A percentile compares a stretch with the other conserved stretches of the same genome.
phyloP scores from a whole-genome alignment of 345 rosid species.

The Turnera subulata region DNA sequence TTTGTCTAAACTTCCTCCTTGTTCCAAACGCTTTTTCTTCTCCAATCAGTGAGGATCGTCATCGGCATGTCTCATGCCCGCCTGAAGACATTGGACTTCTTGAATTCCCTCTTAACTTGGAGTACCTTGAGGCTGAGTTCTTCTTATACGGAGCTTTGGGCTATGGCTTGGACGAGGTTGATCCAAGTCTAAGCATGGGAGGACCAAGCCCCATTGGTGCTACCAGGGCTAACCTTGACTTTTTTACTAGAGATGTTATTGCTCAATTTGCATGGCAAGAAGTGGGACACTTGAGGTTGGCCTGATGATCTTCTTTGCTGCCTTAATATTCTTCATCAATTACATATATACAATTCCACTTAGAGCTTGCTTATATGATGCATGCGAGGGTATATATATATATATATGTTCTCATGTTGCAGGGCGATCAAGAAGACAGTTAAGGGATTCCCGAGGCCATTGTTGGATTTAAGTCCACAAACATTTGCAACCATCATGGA shows the following conservation, averaged over 20 bases:
- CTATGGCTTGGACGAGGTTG: conserved; percentile 67
- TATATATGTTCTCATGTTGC: conserved; percentile 9
- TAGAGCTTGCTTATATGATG: too few relatives aligned
- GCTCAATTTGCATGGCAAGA: conserved; percentile 84
- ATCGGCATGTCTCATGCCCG: too few relatives aligned
- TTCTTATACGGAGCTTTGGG: conserved; percentile 70
- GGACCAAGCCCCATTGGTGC: conserved; percentile 79
- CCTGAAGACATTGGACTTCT: conserved; percentile 39
- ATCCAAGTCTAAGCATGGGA: conserved; percentile 54
- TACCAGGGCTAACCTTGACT: conserved; percentile 52
- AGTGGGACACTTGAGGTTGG: conserved; percentile 79
- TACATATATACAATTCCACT: too few relatives aligned
- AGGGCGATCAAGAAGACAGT: conserved; percentile 65
- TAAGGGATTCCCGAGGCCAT: conserved; percentile 79
- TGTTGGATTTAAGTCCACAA: conserved; percentile 52
- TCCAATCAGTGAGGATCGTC: neutral
- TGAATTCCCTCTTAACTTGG: conserved; percentile 83
- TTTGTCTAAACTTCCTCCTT: conserved; percentile 23
- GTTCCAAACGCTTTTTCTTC: conserved; percentile 20
- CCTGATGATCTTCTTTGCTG: neutral
- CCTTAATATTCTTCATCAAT: too few relatives aligned
- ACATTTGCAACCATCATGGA: conserved; percentile 53
- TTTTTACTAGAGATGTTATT: conserved; percentile 50
- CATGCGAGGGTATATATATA: too few relatives aligned
- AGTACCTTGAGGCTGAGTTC: conserved; percentile 91